These are phyloP conservation scores for Nitzschia palea DNA, from an alignment of 108 stramenopile species.

Conservation along the genomic window DNA sequence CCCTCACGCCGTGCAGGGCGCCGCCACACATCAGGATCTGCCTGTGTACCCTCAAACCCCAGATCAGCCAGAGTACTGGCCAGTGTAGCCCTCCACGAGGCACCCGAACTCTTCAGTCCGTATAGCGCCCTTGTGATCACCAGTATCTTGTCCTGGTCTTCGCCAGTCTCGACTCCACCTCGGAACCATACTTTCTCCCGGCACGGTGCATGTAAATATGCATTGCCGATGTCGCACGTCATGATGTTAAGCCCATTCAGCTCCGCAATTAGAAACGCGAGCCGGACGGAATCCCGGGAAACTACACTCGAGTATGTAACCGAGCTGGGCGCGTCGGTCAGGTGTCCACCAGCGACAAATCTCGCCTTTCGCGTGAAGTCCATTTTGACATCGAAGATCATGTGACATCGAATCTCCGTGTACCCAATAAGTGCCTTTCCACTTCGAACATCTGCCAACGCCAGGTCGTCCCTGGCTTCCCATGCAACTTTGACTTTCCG, in stretches of 20 bases:
- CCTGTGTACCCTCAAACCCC: slow-evolving; percentile 18
- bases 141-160: slow-evolving; percentile 14
- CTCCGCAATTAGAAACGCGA: slow-evolving; percentile 38
- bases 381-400: slow-evolving; percentile 53
- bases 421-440: slow-evolving; percentile 20
- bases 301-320: slow-evolving; percentile 42
- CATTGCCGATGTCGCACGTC: slow-evolving; percentile 39
- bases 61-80: too few species aligned
- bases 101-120: slow-evolving; percentile 29
- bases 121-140: slow-evolving; percentile 42
- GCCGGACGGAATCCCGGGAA: slow-evolving; percentile 43
- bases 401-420: slow-evolving; percentile 29
- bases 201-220: slow-evolving; percentile 31
- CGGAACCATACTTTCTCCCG: slow-evolving; percentile 26
- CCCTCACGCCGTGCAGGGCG: background rate
- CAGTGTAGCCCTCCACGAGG: slow-evolving; percentile 13
- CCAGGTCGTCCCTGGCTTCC: slow-evolving; percentile 19
- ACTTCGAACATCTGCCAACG: slow-evolving; percentile 29
- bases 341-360: slow-evolving; percentile 34
- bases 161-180: slow-evolving; percentile 26
- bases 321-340: slow-evolving; percentile 19
- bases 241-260: slow-evolving; percentile 26
- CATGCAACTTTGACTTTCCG: slow-evolving; percentile 34
- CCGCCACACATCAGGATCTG: slow-evolving; percentile 40
- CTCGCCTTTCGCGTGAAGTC: slow-evolving; percentile 18